Evolutionary conservation across 371 early-diverging fungal genomes (phyloP), one percentile per base, ranked within the genome.

Genomic region (Syncephalis plumigaleata): DNA sequence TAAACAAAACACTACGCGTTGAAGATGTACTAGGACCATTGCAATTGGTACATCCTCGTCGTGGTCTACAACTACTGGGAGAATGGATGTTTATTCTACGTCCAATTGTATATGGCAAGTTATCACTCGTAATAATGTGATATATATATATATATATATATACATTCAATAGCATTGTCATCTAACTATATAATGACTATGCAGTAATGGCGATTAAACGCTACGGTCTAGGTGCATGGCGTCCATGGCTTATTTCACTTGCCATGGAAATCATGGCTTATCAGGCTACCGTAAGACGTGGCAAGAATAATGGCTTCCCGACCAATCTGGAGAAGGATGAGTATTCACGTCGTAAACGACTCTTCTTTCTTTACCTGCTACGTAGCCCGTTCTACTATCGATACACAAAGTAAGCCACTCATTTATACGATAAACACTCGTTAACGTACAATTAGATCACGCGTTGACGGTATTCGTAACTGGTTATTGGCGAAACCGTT

Each of bases 181-280:
- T 31, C 11, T 11, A 11, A 31, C 15, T 46, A 80, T n/a, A n/a
- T n/a, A n/a, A n/a, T n/a, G n/a, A n/a, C n/a, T n/a, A n/a, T n/a
- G n/a, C n/a, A n/a, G 88, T 88, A 2, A 44, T 88, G 22, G 73
- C 79, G 2, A 69, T 91, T 40, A 68, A 77, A 52, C 71, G 70
- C 46, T 81, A 70, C 50, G 93, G 91, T 9, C 58, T 53, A 48
- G 55, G 69, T 40, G 78, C 85, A 9, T 92, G 88, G 84, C 69
- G 70, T 44, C 93, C 96, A 4, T 91, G 90, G 87, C 54, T 81
- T 17, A 27, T 84, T 5, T 91, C 93, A 0, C 50, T 91, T 26
- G 52, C 68, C 0, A 55, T 87, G 31, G 96, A 95, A 51, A 24
- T 75, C 16, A 49, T 57, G 1, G 74, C 81, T 9, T 63, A 75